Evolutionary conservation across 306 rosid genomes (phyloP).

Genomic region (Inga oerstediana): DNA sequence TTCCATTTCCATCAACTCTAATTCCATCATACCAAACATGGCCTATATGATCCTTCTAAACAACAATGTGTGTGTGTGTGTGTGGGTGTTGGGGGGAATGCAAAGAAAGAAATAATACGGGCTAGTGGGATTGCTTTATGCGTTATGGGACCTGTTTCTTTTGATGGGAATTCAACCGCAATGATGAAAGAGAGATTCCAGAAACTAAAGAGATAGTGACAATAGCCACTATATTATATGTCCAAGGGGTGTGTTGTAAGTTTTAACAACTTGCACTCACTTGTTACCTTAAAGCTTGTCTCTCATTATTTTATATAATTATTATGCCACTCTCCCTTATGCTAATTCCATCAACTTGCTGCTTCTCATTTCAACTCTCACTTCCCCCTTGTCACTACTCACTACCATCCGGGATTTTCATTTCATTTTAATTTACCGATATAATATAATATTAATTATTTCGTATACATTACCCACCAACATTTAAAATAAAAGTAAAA

Average conservation of each 20-base stretch:
- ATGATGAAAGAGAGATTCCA: conserved; percentile 63
- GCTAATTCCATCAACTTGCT: background rate
- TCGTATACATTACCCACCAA: no score
- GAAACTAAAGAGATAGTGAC: conserved; percentile 56
- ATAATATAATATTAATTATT: no score
- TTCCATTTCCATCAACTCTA: no score
- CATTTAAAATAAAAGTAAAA: no score
- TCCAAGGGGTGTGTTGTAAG: conserved; percentile 30
- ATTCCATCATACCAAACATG: no score
- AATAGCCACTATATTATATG: conserved; percentile 41
- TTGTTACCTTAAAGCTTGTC: conserved; percentile 37
- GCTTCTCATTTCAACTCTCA: background rate
- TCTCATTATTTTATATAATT: conserved; percentile 32
- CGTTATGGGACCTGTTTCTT: conserved; percentile 43
- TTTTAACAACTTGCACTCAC: conserved; percentile 34
- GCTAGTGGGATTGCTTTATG: conserved; percentile 38
- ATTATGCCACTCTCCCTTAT: conserved; percentile 16
- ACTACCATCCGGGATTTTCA: no score
- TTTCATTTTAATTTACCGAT: no score
- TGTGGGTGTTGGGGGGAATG: background rate
- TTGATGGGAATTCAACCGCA: conserved; percentile 38
- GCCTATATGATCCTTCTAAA: no score
- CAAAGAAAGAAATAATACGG: background rate
- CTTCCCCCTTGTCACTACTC: no score
- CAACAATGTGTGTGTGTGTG: no score